Base-by-base conservation (phyloP, 371 early-diverging fungal genomes). In the Rhizopus microsporus region DNA sequence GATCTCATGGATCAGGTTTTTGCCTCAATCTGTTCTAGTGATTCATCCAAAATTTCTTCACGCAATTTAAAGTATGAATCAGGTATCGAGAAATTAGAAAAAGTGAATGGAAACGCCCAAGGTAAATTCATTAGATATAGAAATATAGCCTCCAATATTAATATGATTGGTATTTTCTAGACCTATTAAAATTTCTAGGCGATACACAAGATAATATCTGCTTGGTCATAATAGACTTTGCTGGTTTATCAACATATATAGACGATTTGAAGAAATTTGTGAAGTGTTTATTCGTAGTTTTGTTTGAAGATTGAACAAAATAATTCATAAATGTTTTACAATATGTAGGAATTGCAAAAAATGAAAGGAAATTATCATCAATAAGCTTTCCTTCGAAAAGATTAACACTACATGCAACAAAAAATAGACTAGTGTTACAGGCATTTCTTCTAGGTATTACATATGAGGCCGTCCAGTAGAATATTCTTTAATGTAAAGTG, bases 211-310 rank as follows among this genome's bases (percentile, higher is more conserved):
- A 48, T 31, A 60, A 50, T 54, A 34, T 60, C 40, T 51, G 51
- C 30, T 51, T 62, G 15, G 63, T 62, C 35, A 32, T 62, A 46
- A 56, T 62, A 30, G 63, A 62, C 38, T 62, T 51, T 40, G 53
- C 57, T 35, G 63, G 57, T 43, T 53, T 55, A 29, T 56, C 63
- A 6, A 56, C 57, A 37, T 1, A 53, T 31, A 31, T 40, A 15
- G 53, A 53, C 17, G 53, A 42, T 53, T 53, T 53, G 53, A 44
- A 59, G 34, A 33, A 23, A 0, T 17, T 51, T 38, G n/a, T 51
- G 23, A 35, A 8, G 39, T 51, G 38, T 42, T n/a, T 42, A 42
- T 46, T 6, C 47, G 23, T 5, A 23, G 9, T 46, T 46, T 46
- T 46, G 29, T 30, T 3, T 30, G 29, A 46, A 46, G 7, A 46